These are phyloP conservation scores for Volvox reticuliferus DNA, from an alignment of 139 green algal species.

Conservation along the genomic window DNA sequence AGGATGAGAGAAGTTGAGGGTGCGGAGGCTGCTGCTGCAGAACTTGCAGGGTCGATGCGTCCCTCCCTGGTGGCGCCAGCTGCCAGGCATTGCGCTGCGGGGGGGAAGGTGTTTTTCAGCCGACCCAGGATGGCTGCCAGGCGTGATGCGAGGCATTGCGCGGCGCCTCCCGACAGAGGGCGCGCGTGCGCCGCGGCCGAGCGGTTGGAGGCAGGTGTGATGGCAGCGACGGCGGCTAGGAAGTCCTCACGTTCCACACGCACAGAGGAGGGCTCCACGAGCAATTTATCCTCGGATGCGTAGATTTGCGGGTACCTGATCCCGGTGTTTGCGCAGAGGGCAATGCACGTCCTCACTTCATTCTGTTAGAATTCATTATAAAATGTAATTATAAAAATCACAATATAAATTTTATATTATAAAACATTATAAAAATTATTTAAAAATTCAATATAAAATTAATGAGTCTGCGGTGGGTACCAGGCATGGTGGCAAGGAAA, in stretches of 20 bases:
- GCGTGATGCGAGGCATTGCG: slow-evolving; percentile 56
- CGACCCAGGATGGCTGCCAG: slow-evolving; percentile 59
- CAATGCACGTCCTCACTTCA: too few species aligned
- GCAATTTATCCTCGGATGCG: slow-evolving; percentile 80
- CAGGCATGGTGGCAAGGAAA: too few species aligned
- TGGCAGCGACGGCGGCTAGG: slow-evolving; percentile 76
- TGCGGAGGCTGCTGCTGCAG: not conserved
- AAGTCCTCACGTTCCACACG: slow-evolving; percentile 84
- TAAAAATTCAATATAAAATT: too few species aligned
- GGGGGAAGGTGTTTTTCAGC: slow-evolving; percentile 76
- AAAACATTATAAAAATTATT: too few species aligned
- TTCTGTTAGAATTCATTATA: too few species aligned
- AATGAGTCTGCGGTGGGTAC: too few species aligned
- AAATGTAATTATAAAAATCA: too few species aligned
- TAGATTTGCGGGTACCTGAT: slow-evolving; percentile 94
- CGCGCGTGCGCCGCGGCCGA: slow-evolving; percentile 67
- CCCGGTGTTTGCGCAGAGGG: too few species aligned
- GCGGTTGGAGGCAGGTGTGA: slow-evolving; percentile 88
- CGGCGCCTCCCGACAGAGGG: slow-evolving; percentile 68
- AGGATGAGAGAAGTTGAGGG: slow-evolving; percentile 15
- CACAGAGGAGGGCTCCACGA: slow-evolving; percentile 79
- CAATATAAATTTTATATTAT: too few species aligned
- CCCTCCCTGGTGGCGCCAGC: slow-evolving; percentile 28
- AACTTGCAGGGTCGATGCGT: not conserved
- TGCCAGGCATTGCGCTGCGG: slow-evolving; percentile 64